A percentile compares a stretch with the other conserved stretches of the same genome.
These are phyloP conservation scores for Crinitomyces ghanaensis DNA, from an alignment of 805 yeast species.

Conservation along the genomic window DNA sequence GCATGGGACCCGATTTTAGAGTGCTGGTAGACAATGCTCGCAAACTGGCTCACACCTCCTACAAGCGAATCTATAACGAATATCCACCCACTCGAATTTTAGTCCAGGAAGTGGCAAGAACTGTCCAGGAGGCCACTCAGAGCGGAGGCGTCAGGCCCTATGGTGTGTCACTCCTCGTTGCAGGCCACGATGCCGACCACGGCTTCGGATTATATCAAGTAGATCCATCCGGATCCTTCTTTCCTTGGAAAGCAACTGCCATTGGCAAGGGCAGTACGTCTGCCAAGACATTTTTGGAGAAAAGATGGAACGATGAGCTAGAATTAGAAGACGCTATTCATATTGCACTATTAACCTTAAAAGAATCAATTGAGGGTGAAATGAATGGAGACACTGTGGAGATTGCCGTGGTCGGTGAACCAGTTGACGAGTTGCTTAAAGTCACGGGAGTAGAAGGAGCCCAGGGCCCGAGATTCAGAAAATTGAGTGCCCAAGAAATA, in stretches of 20 bases:
- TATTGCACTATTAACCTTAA: constrained; percentile 84
- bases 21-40: constrained; percentile 90
- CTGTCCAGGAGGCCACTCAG: constrained; percentile 98
- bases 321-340: constrained; percentile 98
- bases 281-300: constrained; percentile 95
- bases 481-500: constrained; percentile 79
- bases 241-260: constrained; percentile 99
- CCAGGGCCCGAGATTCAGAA: constrained; percentile 84
- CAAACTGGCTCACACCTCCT: constrained; percentile 82
- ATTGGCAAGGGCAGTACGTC: constrained; percentile 92
- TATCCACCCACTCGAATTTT: constrained; percentile 93
- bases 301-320: constrained; percentile 95
- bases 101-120: constrained; percentile 89
- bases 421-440: constrained; percentile 72
- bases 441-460: constrained; percentile 67
- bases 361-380: constrained; percentile 96
- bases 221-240: constrained; percentile 95
- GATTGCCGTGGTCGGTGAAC: constrained; percentile 74
- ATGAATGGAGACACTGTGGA: constrained; percentile 95
- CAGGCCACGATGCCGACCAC: constrained; percentile 77
- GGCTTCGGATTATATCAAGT: constrained; percentile 85
- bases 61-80: constrained; percentile 88
- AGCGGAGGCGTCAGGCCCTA: constrained; percentile 98
- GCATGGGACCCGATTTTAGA: constrained; percentile 98
- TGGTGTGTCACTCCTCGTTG: constrained; percentile 89